These are phyloP conservation scores for Acacia pycnantha DNA, from an alignment of 331 rosid genomes.

Conservation along the genomic window DNA sequence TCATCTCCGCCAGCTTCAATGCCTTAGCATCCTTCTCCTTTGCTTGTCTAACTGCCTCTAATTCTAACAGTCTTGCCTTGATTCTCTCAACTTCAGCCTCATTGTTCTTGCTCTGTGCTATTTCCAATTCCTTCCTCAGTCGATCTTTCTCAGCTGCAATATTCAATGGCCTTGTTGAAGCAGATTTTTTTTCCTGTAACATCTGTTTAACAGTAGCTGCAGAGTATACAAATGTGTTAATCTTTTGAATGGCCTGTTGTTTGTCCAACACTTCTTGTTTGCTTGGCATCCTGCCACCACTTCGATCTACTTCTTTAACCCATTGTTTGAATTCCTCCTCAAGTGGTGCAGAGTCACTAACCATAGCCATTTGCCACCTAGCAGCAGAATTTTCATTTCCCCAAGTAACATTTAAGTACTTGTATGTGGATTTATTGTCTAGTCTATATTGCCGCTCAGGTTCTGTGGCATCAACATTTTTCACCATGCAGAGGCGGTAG, in stretches of 20 bases:
- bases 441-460: constrained; percentile 73
- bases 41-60: constrained; percentile 64
- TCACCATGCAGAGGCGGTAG: constrained; percentile 88
- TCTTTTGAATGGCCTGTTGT: constrained; percentile 67
- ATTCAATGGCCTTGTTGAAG: constrained; percentile 77
- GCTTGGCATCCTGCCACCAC: constrained; percentile 73
- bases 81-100: constrained; percentile 67
- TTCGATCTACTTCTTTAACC: constrained; percentile 85
- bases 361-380: constrained; percentile 99
- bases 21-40: constrained; percentile 75
- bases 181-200: constrained; percentile 85
- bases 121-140: constrained; percentile 69
- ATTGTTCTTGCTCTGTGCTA: constrained; percentile 62
- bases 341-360: constrained; percentile 73
- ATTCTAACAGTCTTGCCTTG: constrained; percentile 63
- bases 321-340: constrained; percentile 93
- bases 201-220: constrained; percentile 93
- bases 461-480: constrained; percentile 85
- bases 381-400: constrained; percentile 92
- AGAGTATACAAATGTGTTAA: constrained; percentile 70
- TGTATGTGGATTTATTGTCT: constrained; percentile 76
- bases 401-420: constrained; percentile 87
- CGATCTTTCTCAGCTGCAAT: constrained; percentile 95
- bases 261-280: constrained; percentile 63
- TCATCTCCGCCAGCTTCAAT: constrained; percentile 90